Base-by-base conservation (phyloP, 1,139 yeast genomes). In the Yamadazyma spencermartinsiae region DNA sequence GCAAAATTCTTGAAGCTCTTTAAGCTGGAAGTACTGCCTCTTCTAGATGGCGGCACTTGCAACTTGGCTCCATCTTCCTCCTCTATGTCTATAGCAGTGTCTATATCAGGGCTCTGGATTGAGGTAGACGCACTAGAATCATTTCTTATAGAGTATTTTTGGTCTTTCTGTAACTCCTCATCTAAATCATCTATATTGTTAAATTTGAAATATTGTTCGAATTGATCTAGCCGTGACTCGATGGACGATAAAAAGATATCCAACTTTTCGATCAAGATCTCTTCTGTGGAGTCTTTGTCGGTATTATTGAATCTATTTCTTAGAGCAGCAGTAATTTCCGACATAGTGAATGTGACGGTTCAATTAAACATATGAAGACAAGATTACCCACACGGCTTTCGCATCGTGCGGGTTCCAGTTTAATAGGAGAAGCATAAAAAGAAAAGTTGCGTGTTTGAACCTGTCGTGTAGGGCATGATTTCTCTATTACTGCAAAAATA, bases 241-340 rank as follows among this genome's bases (percentile, higher is more conserved):
- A 80, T 68, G n/a, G 77, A 72, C 2, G 74, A 66, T 27, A 80
- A 60, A 44, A 79, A 78, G 10, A 52, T 55, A 49, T 80, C 85
- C 33, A 80, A 56, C 38, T 72, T 72, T 41, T 73, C 79, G 21
- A 79, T 65, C 35, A 77, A 59, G 14, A 69, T 54, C 43, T 73
- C 80, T 43, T 79, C 82, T 3, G 78, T 61, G 0, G 73, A 49
- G 32, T 31, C 40, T 7, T 30, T 36, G 10, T 41, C 33, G 13
- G 36, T 25, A 14, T 31, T 27, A 7, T 36, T 37, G 16, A 47
- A 42, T 37, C 55, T 38, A 34, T 51, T 48, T 24, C 54, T 45
- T 9, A 51, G 37, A 5, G 41, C 42, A 7, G 46, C 35, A 10
- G 44, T 45, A 5, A 47, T 44, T 33, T 50, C 51, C 13, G 50